Base-by-base conservation (phyloP, 139 green algal species). In the Chlamydomonas incerta region DNA sequence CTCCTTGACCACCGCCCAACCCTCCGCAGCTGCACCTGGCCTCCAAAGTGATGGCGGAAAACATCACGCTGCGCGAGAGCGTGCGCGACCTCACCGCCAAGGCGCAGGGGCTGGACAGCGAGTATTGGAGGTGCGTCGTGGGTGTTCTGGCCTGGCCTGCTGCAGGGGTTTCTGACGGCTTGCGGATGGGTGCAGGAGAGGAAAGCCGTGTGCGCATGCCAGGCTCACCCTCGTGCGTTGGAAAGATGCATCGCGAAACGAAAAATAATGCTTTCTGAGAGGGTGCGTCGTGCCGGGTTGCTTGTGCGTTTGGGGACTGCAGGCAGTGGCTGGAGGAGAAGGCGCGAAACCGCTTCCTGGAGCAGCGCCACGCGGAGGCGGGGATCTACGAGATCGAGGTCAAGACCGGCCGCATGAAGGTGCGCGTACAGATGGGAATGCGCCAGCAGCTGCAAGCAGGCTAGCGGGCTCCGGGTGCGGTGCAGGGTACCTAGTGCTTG, bases 361-460 rank as follows among this genome's bases (percentile, higher is more conserved):
- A 90, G 86, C 72, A 87, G 24, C 50, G 69, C 29, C 37, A 89
- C 50, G 65, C 79, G 0, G 80, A 91, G 60, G 57, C 67, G 28
- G 87, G 73, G 17, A 46, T 87, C n/a, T 96, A 96, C 52, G 92
- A 96, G 67, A 70, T 96, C 33, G 73, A 94, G 80, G 87, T 95
- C 57, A 90, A 88, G 55, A 96, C 94, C 10, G 91, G 92, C 11
- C 77, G 33, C 29, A 88, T 91, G 46, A 95, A 95, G 87, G 90
- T 91, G 47, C 28, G 71, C 11, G 20, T 57, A 66, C 58, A 66
- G 8, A 66, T 11, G 20, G 58, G 20, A 14, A 66, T 66, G 8
- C 58, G 20, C 13, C 15, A 58, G 52, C 52, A 58, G n/a, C n/a
- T n/a, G 41, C 41, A 50, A 50, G 41, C 41, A 50, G 41, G 41